phyloP scores from a whole-genome alignment of 176 grass and related monocot genomes.

The Carex scoparia region DNA sequence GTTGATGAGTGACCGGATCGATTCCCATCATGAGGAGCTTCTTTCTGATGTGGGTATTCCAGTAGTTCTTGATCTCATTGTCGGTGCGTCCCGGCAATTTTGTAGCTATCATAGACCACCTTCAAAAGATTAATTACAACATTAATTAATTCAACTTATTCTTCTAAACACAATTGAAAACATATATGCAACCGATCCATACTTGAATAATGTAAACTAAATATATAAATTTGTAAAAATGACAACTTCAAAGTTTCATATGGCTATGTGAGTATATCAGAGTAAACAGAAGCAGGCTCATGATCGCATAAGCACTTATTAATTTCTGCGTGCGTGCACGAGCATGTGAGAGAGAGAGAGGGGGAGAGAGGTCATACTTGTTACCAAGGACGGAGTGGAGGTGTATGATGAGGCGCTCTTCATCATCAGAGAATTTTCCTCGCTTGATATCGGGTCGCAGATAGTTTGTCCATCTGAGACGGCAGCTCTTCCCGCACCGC shows the following conservation, averaged over 20 bases:
- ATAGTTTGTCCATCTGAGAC: slow-evolving; percentile 91
- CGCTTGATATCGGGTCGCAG: slow-evolving; percentile 79
- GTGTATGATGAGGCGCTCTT: slow-evolving; percentile 60
- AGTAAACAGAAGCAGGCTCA: neutral
- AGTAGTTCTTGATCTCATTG: slow-evolving; percentile 39
- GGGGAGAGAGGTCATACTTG: slow-evolving; percentile 32
- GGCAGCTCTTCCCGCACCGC: slow-evolving; percentile 87
- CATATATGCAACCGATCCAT: neutral
- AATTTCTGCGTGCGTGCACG: neutral
- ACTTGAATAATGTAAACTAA: neutral
- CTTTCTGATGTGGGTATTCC: slow-evolving; percentile 35
- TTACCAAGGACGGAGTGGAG: slow-evolving; percentile 63
- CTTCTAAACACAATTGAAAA: neutral
- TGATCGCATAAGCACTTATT: neutral
- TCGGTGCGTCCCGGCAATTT: slow-evolving; percentile 31
- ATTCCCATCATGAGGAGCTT: slow-evolving; percentile 28
- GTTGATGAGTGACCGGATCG: neutral
- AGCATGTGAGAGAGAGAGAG: neutral
- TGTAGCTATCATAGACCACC: slow-evolving; percentile 38
- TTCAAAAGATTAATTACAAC: slow-evolving; percentile 2
- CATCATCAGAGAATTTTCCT: slow-evolving; percentile 62
- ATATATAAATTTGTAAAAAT: neutral
- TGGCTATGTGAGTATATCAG: neutral
- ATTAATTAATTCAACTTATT: neutral
- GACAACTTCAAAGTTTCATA: neutral